Evolutionary conservation across 163 green algal genomes (phyloP).

Genomic region (Volvox carteri): DNA sequence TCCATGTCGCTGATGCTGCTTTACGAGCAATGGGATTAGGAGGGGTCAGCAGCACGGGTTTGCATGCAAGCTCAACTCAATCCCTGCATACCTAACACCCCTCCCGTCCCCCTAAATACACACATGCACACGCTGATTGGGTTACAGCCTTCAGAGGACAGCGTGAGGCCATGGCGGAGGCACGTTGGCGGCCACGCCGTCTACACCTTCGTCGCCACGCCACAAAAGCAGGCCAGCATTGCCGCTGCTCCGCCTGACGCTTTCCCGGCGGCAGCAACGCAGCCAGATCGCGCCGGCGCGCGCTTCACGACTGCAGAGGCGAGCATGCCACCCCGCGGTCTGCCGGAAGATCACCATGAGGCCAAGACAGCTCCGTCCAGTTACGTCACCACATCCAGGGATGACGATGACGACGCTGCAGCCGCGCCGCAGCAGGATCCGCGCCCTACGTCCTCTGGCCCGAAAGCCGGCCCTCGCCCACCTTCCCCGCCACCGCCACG

Average conservation of each 20-base stretch:
- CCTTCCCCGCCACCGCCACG: neutral
- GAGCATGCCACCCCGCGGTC: neutral
- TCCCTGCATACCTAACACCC: too few species aligned
- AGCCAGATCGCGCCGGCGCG: neutral
- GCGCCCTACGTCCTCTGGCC: neutral
- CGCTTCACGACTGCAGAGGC: neutral
- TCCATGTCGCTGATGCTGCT: too few species aligned
- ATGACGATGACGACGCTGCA: neutral
- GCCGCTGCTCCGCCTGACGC: too few species aligned
- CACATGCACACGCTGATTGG: too few species aligned
- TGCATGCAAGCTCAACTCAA: too few species aligned
- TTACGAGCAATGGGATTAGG: too few species aligned
- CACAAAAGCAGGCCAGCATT: neutral
- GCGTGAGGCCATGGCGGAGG: neutral
- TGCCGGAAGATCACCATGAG: neutral
- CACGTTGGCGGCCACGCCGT: conserved; percentile 40
- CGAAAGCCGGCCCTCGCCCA: neutral
- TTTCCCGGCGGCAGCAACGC: neutral
- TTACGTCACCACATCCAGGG: neutral
- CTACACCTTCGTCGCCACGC: conserved; percentile 43
- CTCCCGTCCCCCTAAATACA: too few species aligned
- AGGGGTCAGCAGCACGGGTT: too few species aligned
- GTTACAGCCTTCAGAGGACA: too few species aligned
- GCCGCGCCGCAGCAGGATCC: neutral
- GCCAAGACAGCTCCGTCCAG: neutral